Evolutionary conservation across 805 yeast species (phyloP).

Genomic region (Torulaspora delbrueckii): DNA sequence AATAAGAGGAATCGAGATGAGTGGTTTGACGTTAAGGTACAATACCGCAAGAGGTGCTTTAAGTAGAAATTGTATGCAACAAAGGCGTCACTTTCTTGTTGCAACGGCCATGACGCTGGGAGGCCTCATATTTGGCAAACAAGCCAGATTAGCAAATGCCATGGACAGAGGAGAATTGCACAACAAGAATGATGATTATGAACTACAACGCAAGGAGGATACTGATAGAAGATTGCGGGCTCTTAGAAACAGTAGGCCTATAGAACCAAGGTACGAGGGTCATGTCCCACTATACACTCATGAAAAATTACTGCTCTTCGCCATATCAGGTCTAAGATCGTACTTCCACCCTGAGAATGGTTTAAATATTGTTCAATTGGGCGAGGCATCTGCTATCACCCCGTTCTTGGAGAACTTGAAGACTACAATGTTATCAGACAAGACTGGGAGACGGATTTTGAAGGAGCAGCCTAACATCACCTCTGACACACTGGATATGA

Average conservation of each 20-base stretch:
- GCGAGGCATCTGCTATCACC: slow-evolving; percentile 84
- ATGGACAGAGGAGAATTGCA: slow-evolving; percentile 41
- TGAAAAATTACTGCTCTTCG: slow-evolving; percentile 62
- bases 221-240: slow-evolving; percentile 27
- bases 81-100: slow-evolving; percentile 13
- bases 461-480: slow-evolving; percentile 81
- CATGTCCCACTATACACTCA: slow-evolving; percentile 67
- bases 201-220: slow-evolving; percentile 36
- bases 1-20: not conserved
- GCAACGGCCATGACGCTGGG: slow-evolving; percentile 19
- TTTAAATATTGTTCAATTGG: slow-evolving; percentile 72
- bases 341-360: slow-evolving; percentile 71
- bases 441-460: slow-evolving; percentile 70
- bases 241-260: slow-evolving; percentile 28
- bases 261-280: slow-evolving; percentile 52
- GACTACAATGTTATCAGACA: slow-evolving; percentile 68
- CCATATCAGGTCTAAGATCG: slow-evolving; percentile 74
- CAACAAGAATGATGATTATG: slow-evolving; percentile 30
- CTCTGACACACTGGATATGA: slow-evolving; percentile 60
- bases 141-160: slow-evolving; percentile 52
- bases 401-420: slow-evolving; percentile 59
- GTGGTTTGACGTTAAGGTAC: not conserved
- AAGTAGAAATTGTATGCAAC: not conserved
- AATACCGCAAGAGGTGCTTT: not conserved
- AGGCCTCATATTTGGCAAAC: slow-evolving; percentile 35